Conservation (phyloP, 805 yeast genomes). For the Brettanomyces naardenensis region DNA sequence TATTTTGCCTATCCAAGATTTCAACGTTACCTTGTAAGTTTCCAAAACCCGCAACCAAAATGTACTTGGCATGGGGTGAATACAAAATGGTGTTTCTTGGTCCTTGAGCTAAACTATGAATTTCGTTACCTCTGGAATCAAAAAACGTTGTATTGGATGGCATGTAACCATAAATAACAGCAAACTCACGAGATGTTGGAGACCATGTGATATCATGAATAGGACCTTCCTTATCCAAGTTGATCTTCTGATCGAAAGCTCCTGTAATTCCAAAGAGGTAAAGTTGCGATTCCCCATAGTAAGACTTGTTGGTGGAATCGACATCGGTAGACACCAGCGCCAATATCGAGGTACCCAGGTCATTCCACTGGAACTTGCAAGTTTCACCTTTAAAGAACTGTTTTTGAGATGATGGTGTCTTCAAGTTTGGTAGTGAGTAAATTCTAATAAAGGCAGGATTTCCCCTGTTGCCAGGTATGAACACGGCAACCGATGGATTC, state of each 20-base stretch:
- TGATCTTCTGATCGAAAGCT: conserved; percentile 80
- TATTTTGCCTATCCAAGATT: conserved; percentile 83
- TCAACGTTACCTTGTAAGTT: conserved; percentile 96
- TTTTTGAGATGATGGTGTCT: conserved; percentile 75
- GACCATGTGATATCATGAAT: conserved; percentile 98
- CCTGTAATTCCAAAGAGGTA: conserved; percentile 90
- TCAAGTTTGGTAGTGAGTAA: conserved; percentile 68
- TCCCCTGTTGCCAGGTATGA: conserved; percentile 79
- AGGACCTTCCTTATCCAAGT: conserved; percentile 88
- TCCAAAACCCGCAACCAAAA: conserved; percentile 95
- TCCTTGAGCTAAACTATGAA: conserved; percentile 75
- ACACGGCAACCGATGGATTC: conserved; percentile 84
- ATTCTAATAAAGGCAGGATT: conserved; percentile 86
- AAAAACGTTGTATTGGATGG: conserved; percentile 93
- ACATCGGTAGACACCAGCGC: conserved; percentile 95
- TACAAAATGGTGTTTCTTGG: conserved; percentile 85
- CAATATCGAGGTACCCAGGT: conserved; percentile 85
- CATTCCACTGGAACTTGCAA: conserved; percentile 89
- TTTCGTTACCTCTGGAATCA: conserved; percentile 78
- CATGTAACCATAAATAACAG: conserved; percentile 96
- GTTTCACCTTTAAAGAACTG: conserved; percentile 93
- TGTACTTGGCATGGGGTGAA: conserved; percentile 89
- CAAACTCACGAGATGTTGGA: conserved; percentile 92
- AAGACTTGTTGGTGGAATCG: conserved; percentile 86
- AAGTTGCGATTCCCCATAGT: conserved; percentile 93